Evolutionary conservation across 2,329 filamentous ascomycete species (phyloP), one percentile per base, ranked within the genome.

Genomic region (Neopestalotiopsis sp.): DNA sequence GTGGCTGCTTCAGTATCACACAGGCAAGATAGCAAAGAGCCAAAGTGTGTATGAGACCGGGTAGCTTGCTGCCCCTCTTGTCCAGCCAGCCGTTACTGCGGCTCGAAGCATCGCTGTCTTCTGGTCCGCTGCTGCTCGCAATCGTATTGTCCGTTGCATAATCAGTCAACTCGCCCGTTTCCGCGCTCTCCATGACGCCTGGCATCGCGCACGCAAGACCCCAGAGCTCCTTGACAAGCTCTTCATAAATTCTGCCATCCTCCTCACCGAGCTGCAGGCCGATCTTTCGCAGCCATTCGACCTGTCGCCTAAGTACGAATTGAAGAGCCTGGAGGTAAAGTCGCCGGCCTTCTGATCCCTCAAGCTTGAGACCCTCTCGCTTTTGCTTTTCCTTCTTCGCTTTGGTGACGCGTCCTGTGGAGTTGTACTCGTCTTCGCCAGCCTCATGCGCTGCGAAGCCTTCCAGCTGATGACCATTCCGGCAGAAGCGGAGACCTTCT

Each of bases 281-380:
- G 17, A 94, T 82, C 28, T 88, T 82, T 14, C 97, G 83, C 38
- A 98, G 84, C 85, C 91, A 95, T 75, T 88, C 81, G 17, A 94
- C 82, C 82, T 98, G 95, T 76, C 92, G 93, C 78, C 94, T 90
- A 34, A 99, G 83, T 62, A 98, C 87, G 40, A 97, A 84, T 80
- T 98, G 95, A 69, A 97, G 88, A 71, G 90, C 92, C 77, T 97
- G 92, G 45, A 98, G 84, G 78, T 93, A 98, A 30, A 98, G 87
- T 71, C 92, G 89, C 72, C 90, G 89, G 14, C 92, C 95, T 66
- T 89, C 86, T 61, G 88, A 84, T 57, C 95, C 95, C 5, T 79
- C 79, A 64, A 93, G 84, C 75, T 91, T 86, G 69, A 83, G 83
- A 62, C 84, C 84, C 61, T 86, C 81, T 62, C 84, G 88, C 75